phyloP scores from a whole-genome alignment of 305 asterid genomes.

The Withania somnifera region DNA sequence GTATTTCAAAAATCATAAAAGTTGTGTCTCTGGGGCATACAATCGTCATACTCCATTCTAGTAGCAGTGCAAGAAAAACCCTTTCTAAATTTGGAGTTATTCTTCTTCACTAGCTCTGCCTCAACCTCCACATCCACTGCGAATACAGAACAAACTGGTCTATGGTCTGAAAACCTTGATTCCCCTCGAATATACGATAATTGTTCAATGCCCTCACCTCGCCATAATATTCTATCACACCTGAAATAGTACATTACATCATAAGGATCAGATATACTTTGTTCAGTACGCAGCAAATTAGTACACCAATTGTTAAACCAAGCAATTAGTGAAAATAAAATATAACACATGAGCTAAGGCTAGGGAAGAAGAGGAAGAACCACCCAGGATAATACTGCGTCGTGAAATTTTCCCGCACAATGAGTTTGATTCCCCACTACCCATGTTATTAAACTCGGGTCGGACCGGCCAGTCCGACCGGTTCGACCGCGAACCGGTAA shows the following conservation, averaged over 20 bases:
- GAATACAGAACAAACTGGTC: slow-evolving; percentile 58
- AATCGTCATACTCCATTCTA: slow-evolving; percentile 29
- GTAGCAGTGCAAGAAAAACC: slow-evolving; percentile 55
- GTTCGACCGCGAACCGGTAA: no score
- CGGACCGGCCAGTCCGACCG: no score
- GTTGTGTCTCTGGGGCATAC: slow-evolving; percentile 39
- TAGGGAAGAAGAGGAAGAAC: no score
- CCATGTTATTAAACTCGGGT: no score
- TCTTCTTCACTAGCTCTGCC: slow-evolving; percentile 32
- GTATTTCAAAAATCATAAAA: slow-evolving; percentile 29
- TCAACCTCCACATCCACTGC: slow-evolving; percentile 40
- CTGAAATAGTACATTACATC: slow-evolving; percentile 12
- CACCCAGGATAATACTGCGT: no score
- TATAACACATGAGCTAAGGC: no score
- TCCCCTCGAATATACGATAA: slow-evolving; percentile 50
- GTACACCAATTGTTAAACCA: neutral
- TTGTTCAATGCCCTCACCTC: slow-evolving; percentile 42
- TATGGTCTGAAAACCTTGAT: slow-evolving; percentile 64
- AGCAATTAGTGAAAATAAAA: no score
- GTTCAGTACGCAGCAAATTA: neutral
- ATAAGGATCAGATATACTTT: neutral
- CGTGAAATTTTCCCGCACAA: no score
- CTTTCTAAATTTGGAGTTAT: slow-evolving; percentile 32
- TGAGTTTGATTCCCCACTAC: no score
- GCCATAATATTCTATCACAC: slow-evolving; percentile 71